A percentile compares a stretch with the other conserved stretches of the same genome.
phyloP scores from a whole-genome alignment of 2,329 filamentous ascomycete species.

The Fusarium pseudonygamai region DNA sequence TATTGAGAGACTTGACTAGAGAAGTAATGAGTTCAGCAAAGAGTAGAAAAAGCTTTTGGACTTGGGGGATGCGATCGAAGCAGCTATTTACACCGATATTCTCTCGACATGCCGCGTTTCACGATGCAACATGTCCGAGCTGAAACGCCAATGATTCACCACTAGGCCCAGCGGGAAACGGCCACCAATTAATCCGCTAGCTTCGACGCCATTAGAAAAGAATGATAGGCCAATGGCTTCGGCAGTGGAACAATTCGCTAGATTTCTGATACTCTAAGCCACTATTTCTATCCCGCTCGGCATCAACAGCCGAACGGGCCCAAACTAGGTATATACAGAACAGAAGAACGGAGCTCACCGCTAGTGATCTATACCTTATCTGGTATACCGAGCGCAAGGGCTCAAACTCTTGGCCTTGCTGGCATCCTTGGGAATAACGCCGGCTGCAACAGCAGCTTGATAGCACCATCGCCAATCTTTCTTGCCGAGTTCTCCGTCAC shows the following conservation, averaged over 20 bases:
- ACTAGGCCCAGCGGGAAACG: not conserved
- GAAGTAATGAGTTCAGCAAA: too few relatives aligned
- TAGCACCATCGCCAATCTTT: conserved; percentile 61
- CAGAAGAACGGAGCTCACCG: not conserved
- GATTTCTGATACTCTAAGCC: not conserved
- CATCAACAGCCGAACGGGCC: not conserved
- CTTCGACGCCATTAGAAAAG: not conserved
- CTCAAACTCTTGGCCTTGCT: conserved; percentile 19
- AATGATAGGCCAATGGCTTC: not conserved
- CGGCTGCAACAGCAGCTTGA: conserved; percentile 40
- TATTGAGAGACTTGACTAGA: too few relatives aligned
- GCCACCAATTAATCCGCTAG: not conserved
- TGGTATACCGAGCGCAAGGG: conserved; percentile 3
- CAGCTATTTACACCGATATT: not conserved
- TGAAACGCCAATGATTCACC: not conserved
- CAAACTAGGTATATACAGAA: not conserved
- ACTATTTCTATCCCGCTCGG: not conserved
- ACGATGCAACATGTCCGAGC: not conserved
- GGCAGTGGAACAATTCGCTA: not conserved
- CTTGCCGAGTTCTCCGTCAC: conserved; percentile 48
- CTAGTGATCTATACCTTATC: not conserved
- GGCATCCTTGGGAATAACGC: conserved; percentile 42
- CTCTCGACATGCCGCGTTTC: not conserved
- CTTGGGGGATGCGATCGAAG: rapidly evolving
- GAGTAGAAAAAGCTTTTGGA: rapidly evolving